Base-by-base conservation (phyloP, 768 basidiomycete genomes). In the Inosperma sp. region DNA sequence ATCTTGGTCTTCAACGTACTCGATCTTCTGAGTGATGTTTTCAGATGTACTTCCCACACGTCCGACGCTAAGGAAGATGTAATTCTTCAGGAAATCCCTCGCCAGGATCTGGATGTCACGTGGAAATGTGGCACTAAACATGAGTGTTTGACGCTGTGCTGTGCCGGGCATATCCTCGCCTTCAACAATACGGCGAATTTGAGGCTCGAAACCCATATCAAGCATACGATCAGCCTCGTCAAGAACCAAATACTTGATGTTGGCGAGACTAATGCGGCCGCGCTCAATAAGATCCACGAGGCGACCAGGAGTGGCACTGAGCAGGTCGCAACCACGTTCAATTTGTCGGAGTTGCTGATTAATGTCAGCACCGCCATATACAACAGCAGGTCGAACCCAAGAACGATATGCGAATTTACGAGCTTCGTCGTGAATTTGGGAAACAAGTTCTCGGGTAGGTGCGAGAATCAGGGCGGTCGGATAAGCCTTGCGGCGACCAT, bases 181-280 rank as follows among this genome's bases (percentile, higher is more conserved):
- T 69, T 99, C 91, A 16, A 99, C 96, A 65, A 99, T 99, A 26
- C 93, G 82, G 56, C 96, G 82, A 64, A 99, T 99, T 73, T 98
- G 96, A 49, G 96, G 96, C 71, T 99, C 96, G 78, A 99, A 99
- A 86, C 96, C 96, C 96, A 99, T 99, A 76, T 99, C 96, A 64
- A 99, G 81, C 96, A 99, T 99, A 63, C 96, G 89, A 77, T 99
- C 96, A 54, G 96, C 96, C 74, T 99, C 96, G 62, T 99, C 96
- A 48, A 99, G 86, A 22, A 99, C 96, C 51, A 99, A 86, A 70
- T 96, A 98, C 62, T 91, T 87, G 75, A 99, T 86, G 72, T 97
- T 97, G 58, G 91, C 83, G 55, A 99, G 80, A 64, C 88, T 92
- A 77, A 99, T 97, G 53, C 90, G 83, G 10, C 96, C 96, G 61